Percentiles rank a stretch among this genome's conserved stretches.
Evolutionary conservation across 805 yeast genomes (phyloP).

Genomic region (Nakazawaea wyomingensis): DNA sequence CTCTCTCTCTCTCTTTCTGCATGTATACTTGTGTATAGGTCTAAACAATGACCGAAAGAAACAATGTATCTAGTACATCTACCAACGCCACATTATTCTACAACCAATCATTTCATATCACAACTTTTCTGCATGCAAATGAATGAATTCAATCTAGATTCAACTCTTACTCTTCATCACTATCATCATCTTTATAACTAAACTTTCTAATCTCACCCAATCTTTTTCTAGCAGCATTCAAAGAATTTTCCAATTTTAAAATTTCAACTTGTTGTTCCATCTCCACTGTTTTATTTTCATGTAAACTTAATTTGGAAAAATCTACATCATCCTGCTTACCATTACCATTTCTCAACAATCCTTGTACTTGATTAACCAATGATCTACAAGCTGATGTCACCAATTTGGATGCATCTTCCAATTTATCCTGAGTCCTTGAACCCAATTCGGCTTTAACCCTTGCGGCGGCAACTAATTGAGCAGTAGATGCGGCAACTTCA

Average conservation of each 20-base stretch:
- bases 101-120: background rate
- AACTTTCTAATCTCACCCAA: slow-evolving; percentile 80
- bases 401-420: slow-evolving; percentile 62
- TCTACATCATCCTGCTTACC: slow-evolving; percentile 44
- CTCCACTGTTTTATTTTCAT: slow-evolving; percentile 79
- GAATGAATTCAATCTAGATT: background rate
- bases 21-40: too few species aligned
- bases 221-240: slow-evolving; percentile 68
- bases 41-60: too few species aligned
- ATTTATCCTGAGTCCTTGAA: slow-evolving; percentile 69
- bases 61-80: too few species aligned
- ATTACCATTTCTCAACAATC: slow-evolving; percentile 32
- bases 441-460: slow-evolving; percentile 76
- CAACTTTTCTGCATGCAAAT: too few species aligned
- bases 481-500: slow-evolving; percentile 89
- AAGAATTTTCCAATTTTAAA: slow-evolving; percentile 70
- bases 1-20: too few species aligned
- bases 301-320: slow-evolving; percentile 61
- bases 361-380: slow-evolving; percentile 67
- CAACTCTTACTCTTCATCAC: slow-evolving; percentile 41
- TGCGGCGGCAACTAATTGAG: slow-evolving; percentile 87
- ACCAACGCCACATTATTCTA: slow-evolving; percentile 2
- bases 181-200: slow-evolving; percentile 62
- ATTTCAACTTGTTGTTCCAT: slow-evolving; percentile 94
- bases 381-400: slow-evolving; percentile 75